Base-by-base conservation (phyloP, 805 yeast species). In the Candida vartiovaarae region DNA sequence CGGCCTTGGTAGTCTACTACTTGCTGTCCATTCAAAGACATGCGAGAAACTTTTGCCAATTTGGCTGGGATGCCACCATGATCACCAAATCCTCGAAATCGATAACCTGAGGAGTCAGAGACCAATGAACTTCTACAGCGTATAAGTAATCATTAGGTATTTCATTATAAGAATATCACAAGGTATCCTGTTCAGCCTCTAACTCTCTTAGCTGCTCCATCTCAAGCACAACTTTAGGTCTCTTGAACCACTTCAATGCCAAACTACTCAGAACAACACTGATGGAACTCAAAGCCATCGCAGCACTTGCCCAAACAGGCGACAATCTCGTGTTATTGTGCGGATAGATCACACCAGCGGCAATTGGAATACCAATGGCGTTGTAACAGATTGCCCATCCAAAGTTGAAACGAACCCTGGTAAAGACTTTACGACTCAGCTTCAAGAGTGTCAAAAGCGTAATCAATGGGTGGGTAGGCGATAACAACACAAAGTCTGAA, bases 251-350 rank as follows among this genome's bases (percentile, higher is more conserved):
- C 46, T 65, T 68, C 52, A 78, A 61, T 0, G 74, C 71, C 48
- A 78, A 66, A 56, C 82, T 76, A 53, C 82, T 76, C 43, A 71
- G 57, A 2, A 78, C 75, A 34, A 78, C 84, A 53, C 80, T 74
- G 15, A 78, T 65, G 10, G 81, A 75, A 23, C 80, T 73, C 10
- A 70, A 65, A 0, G 83, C 83, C 83, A 78, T 78, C 1, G 82
- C 82, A 8, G 78, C 78, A 66, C 81, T 74, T 4, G 82, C 81
- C 83, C 83, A 78, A 6, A 76, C 80, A 3, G 84, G 84, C 33
- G 71, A 69, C 44, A 78, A 59, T 46, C 82, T 60, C n/a, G 78
- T 67, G 48, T 75, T 70, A 4, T 71, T 51, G 41, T 72, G 68
- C 0, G 83, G 83, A 52, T 76, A 78, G 24, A 78, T 72, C 5